A percentile compares a stretch with the other conserved stretches of the same genome.
These are phyloP conservation scores for Hypoxylon rubiginosum DNA, from an alignment of 2,329 filamentous ascomycete species.

Conservation along the genomic window DNA sequence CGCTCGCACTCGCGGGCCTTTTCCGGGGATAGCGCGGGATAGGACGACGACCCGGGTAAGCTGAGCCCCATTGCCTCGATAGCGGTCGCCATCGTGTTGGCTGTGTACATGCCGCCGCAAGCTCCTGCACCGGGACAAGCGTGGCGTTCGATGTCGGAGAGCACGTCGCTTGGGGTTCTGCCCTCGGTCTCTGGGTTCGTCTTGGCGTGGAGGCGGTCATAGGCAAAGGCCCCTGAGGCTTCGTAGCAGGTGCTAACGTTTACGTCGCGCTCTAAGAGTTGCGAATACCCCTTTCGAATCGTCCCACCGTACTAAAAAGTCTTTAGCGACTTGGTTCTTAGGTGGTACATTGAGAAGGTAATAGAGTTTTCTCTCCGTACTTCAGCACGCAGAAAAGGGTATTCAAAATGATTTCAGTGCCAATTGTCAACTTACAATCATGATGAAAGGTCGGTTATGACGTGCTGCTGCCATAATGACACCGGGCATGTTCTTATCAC, in stretches of 20 bases:
- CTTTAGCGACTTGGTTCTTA: neutral
- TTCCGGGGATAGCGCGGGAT: conserved; percentile 82
- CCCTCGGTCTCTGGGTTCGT: conserved; percentile 71
- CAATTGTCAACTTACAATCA: conserved; percentile 68
- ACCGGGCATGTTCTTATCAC: conserved; percentile 98
- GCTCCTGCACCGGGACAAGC: conserved; percentile 82
- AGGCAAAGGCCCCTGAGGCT: conserved; percentile 84
- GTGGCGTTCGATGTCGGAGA: conserved; percentile 84
- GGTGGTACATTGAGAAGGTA: neutral
- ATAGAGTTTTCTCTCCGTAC: neutral
- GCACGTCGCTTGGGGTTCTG: conserved; percentile 80
- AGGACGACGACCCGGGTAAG: conserved; percentile 86
- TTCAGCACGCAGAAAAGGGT: neutral
- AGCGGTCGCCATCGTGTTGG: conserved; percentile 92
- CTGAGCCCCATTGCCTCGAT: conserved; percentile 90
- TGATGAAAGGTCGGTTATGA: conserved; percentile 91
- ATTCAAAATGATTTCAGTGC: no score
- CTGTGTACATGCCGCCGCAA: conserved; percentile 89
- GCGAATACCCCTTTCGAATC: conserved; percentile 87
- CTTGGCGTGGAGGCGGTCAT: conserved; percentile 80
- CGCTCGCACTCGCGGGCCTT: conserved; percentile 90
- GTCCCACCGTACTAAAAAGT: conserved; percentile 79
- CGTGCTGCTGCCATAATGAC: conserved; percentile 90
- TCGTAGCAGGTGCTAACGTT: conserved; percentile 94
- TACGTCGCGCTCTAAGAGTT: conserved; percentile 80